Evolutionary conservation across 1,284 basidiomycete genomes (phyloP), one percentile per base, ranked within the genome.

Genomic region (Hortiboletus rubellus): DNA sequence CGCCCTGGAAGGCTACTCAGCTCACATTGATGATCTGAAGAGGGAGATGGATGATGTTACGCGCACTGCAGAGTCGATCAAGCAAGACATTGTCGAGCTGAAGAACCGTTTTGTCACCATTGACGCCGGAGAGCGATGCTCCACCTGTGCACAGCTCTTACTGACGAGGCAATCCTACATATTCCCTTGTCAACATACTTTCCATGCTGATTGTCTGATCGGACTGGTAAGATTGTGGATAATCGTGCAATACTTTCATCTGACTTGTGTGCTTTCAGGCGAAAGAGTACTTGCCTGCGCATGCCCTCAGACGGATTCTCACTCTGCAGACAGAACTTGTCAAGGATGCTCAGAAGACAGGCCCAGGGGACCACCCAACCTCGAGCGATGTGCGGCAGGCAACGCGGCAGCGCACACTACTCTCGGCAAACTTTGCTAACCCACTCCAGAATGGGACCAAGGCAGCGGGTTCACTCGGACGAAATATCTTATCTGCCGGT

Each of bases 41-140:
- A 83, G 77, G 47, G 96, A 98, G 67, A 99, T 99, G 97, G 92
- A 96, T 67, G 93, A 96, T 55, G 94, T 96, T 11, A 96, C 94
- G 10, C 82, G 82, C 50, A 95, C 89, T 42, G 94, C 97, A 2
- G 94, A 97, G 61, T 86, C 91, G 2, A 98, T 99, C 77, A 94
- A 95, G 76, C 81, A 87, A 56, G 96, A 99, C 68, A 96, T 98
- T 54, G 82, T 82, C 2, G 86, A 87, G 15, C 79, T 99, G 55
- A 86, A 89, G 69, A 89, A 88, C 62, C 87, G 97, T n/a, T 98
- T 98, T 71, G 86, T 99, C 48, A 95, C 94, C 0, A 87, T 99
- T 57, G 93, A 97, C 65, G 83, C 87, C 18, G 86, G 85, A 58
- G 96, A 98, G 66, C 84, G 85, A 63, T 99, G 97, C 69, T 88